A percentile compares a stretch with the other conserved stretches of the same genome.
Evolutionary conservation across 495 filamentous ascomycete genomes (phyloP).

Genomic region (Aspergillus ellipticus): DNA sequence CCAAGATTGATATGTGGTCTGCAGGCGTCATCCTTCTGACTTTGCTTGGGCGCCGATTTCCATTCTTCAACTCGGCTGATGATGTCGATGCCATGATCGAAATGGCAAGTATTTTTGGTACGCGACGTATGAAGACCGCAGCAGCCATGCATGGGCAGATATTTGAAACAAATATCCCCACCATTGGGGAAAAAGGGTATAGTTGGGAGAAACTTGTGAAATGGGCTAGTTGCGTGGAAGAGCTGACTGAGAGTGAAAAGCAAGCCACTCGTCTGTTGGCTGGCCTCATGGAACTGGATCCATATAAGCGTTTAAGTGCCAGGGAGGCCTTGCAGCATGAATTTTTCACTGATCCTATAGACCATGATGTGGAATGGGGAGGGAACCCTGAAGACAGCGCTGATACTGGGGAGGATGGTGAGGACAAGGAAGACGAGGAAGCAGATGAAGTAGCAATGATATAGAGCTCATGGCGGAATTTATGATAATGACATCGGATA

Average conservation of each 20-base stretch:
- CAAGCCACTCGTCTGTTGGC: slow-evolving; percentile 57
- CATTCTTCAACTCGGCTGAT: slow-evolving; percentile 96
- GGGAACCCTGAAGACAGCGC: slow-evolving; percentile 40
- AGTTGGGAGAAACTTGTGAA: slow-evolving; percentile 87
- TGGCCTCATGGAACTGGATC: slow-evolving; percentile 59
- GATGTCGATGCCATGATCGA: slow-evolving; percentile 97
- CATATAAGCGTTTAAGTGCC: slow-evolving; percentile 53
- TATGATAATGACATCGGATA: slow-evolving; percentile 21
- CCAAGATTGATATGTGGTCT: slow-evolving; percentile 95
- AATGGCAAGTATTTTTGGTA: slow-evolving; percentile 93
- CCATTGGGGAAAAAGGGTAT: slow-evolving; percentile 79
- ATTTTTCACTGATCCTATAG: slow-evolving; percentile 56
- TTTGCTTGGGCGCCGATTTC: slow-evolving; percentile 83
- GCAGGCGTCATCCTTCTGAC: slow-evolving; percentile 92
- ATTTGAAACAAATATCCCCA: slow-evolving; percentile 88
- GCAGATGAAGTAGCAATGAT: slow-evolving; percentile 47
- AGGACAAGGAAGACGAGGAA: slow-evolving; percentile 31
- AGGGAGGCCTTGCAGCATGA: slow-evolving; percentile 57
- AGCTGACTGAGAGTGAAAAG: slow-evolving; percentile 45
- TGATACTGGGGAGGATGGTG: slow-evolving; percentile 38
- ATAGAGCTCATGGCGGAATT: slow-evolving; percentile 23
- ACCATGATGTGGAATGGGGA: slow-evolving; percentile 47
- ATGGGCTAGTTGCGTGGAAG: slow-evolving; percentile 68
- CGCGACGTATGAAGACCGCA: slow-evolving; percentile 71
- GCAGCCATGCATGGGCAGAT: slow-evolving; percentile 80